Evolutionary conservation across 2,329 filamentous ascomycete species (phyloP), one percentile per base, ranked within the genome.

Genomic region (Trichocomaceae sp.): DNA sequence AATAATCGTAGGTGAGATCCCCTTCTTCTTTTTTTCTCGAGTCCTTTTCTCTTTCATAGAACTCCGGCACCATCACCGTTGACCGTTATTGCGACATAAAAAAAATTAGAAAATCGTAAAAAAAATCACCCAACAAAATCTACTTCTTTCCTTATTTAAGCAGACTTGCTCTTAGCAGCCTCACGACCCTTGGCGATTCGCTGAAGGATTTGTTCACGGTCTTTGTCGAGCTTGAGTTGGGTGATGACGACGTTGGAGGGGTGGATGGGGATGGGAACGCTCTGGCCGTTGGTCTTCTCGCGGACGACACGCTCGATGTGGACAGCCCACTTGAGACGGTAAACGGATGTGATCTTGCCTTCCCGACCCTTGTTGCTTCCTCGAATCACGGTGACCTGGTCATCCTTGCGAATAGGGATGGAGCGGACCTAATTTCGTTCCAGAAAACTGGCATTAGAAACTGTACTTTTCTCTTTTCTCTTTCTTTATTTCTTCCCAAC

Each of bases 211-310:
- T 71, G 69, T 68, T 78, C 75, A 62, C 75, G 71, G 64, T 78
- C 75, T 70, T 78, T 78, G 64, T 78, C 74, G 79, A 96, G 83
- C 88, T 97, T 96, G 77, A 97, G 84, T 85, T 96, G 96, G 81
- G 87, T 96, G 82, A 99, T 88, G 81, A 96, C 86, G 67, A 96
- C 90, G 79, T 97, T 97, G 79, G 88, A 95, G 71, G 93, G 87
- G 79, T 92, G 88, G 78, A 99, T 86, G 77, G 90, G 90, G 73
- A 97, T 83, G 62, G 92, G 92, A 56, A 97, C 91, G 75, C 85
- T 88, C 83, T 96, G 91, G 79, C 93, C 92, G 76, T 90, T 93
- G 76, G 84, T 87, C 87, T 99, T 99, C 79, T 99, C 93, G 75
- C 91, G 90, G 77, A 86, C 86, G 75, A 99, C 86, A 71, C 92